Evolutionary conservation across 352 stramenopile genomes (phyloP), one percentile per base, ranked within the genome.

Genomic region (Phytophthora kernoviae): DNA sequence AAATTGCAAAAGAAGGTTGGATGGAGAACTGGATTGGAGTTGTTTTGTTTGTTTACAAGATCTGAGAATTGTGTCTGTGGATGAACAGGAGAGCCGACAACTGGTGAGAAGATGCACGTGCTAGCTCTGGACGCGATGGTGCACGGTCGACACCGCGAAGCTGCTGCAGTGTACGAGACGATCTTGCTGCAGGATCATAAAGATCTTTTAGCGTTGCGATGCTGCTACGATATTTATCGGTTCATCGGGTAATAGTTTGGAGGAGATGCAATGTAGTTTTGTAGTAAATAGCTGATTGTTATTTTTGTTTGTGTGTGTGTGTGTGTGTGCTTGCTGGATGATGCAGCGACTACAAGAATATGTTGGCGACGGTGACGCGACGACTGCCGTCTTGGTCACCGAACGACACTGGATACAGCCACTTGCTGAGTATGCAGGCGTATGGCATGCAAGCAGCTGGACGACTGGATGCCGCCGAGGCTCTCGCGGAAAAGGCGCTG

Each of bases 391-490:
- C 70, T 20, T 94, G 84, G 84, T 92, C 83, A 4, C 81, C 87
- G 15, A 92, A 78, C 21, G 81, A 93, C 34, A 61, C 69, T 48
- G 83, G 84, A 18, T 96, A 91, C 56, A 94, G 84, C 42, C 75
- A 90, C 48, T 54, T 96, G 44, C 54, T 96, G 15, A 73, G 70
- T 4, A 91, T 96, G 81, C 87, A 96, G 58, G 87, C 87, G 32
- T 96, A 90, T 37, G 87, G 79, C n/a, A 70, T 96, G 36, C 79
- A 91, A 39, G 71, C 73, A 41, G 66, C 68, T 24, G 87, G 87
- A 10, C 72, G 76, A 20, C 61, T 93, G 15, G 87, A 91, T 56
- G 83, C 78, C 9, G 83, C 87, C 0, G 78, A 93, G 32, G 58
- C 63, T 30, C 24, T 96, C 17, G 84, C 83, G 4, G 82, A 96